phyloP scores from a whole-genome alignment of 2,329 filamentous ascomycete species.

The Huntiella bhutanensis region DNA sequence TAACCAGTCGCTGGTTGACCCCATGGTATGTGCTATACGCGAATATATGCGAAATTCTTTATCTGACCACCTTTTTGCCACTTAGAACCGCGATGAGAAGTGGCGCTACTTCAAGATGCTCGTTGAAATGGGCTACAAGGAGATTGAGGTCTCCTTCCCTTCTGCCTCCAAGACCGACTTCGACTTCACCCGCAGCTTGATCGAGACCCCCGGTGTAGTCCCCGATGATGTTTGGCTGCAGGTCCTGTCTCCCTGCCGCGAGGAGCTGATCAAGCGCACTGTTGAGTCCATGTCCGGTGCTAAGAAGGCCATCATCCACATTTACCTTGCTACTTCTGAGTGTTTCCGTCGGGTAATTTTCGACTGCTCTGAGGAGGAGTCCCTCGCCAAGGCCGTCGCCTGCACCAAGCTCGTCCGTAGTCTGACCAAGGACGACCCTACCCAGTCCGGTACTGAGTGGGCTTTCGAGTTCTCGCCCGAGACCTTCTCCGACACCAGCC shows the following conservation, averaged over 20 bases:
- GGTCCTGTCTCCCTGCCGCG: slow-evolving; percentile 78
- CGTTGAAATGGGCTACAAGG: slow-evolving; percentile 81
- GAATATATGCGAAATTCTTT: not conserved
- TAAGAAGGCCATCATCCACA: slow-evolving; percentile 86
- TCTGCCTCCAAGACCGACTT: slow-evolving; percentile 91
- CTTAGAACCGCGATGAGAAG: slow-evolving; percentile 80
- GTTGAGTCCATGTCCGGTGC: slow-evolving; percentile 75
- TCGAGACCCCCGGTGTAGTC: slow-evolving; percentile 65
- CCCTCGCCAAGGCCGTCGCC: slow-evolving; percentile 59
- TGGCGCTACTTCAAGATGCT: slow-evolving; percentile 92
- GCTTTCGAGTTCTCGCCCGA: slow-evolving; percentile 71
- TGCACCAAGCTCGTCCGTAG: slow-evolving; percentile 75
- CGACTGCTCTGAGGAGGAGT: slow-evolving; percentile 66
- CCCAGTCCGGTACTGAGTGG: slow-evolving; percentile 43
- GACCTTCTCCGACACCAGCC: slow-evolving; percentile 75
- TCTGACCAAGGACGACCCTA: slow-evolving; percentile 65
- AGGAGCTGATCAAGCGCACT: slow-evolving; percentile 75
- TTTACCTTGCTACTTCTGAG: slow-evolving; percentile 89
- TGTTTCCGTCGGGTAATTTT: slow-evolving; percentile 91
- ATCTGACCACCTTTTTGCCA: slow-evolving; percentile 7
- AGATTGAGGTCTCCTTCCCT: slow-evolving; percentile 92
- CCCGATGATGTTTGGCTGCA: slow-evolving; percentile 85
- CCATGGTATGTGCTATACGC: slow-evolving; percentile 47
- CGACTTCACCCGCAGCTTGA: slow-evolving; percentile 67
- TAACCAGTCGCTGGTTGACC: slow-evolving; percentile 82